Evolutionary conservation across 176 grass and related monocot species (phyloP), one percentile per base, ranked within the genome.

Genomic region (Alloteropsis semialata): DNA sequence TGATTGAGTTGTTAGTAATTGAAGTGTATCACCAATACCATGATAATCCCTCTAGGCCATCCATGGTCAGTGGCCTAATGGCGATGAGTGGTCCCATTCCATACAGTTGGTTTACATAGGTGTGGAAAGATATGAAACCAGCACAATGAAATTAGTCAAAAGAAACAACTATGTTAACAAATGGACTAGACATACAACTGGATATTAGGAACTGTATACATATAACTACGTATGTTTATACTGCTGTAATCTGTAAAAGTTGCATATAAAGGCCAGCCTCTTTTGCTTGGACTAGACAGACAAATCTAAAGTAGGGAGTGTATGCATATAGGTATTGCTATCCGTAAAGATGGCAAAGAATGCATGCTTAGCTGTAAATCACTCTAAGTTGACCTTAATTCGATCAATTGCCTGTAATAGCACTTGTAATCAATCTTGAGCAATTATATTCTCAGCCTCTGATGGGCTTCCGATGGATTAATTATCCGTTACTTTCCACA

Each of bases 401-500:
- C 9, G 7, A 17, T 36, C 21, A 77, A 66, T 45, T 30, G 13
- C 53, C 27, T 84, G 16, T 68, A 78, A 61, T 64, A n/a, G 21
- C 46, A 54, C 55, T 64, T 29, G 68, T 54, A 54, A 75, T 73
- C 49, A 81, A 75, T 74, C 17, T 56, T 79, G 10, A 42, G 39
- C 54, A 46, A 74, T 45, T 81, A 61, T 75, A 56, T 45, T 74
- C 58, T 46, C n/a, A 45, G 19, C 28, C 10, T 36, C 50, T 67
- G 58, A 57, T 61, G 41, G 30, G 27, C 17, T 78, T 71, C 29
- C 68, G 16, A 1, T 48, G 50, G 27, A 69, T 69, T 82, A 60
- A 70, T 74, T 69, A 32, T 30, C 53, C 59, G 28, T 61, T 51
- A 28, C 85, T 69, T 82, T 57, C 56, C 5, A n/a, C 57, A n/a